Evolutionary conservation across 2,329 filamentous ascomycete species (phyloP).

Genomic region (Scedosporium apiospermum): DNA sequence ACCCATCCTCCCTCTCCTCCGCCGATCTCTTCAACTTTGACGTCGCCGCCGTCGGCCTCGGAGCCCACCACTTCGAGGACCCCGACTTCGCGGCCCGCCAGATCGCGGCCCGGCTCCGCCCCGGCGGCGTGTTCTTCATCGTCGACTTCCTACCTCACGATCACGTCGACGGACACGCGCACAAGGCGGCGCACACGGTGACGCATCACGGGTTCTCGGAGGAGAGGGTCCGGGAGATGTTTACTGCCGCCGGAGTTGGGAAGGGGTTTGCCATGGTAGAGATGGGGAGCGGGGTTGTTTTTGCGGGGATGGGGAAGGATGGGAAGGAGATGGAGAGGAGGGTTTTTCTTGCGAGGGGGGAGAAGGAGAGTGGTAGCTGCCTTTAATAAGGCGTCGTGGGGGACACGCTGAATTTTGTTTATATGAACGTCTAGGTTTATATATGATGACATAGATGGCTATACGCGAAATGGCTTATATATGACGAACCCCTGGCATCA

Average conservation of each 20-base stretch:
- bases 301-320: slow-evolving; percentile 24
- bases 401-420: too few relatives aligned
- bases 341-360: slow-evolving; percentile 22
- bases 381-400: background rate
- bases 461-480: background rate
- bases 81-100: slow-evolving; percentile 48
- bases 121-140: slow-evolving; percentile 58
- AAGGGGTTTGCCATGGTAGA: slow-evolving; percentile 47
- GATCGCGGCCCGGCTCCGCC: slow-evolving; percentile 51
- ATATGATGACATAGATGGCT: too few relatives aligned
- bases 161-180: slow-evolving; percentile 13
- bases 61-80: slow-evolving; percentile 60
- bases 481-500: background rate
- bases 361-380: slow-evolving; percentile 7
- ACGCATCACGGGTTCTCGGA: slow-evolving; percentile 57
- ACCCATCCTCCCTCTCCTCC: slow-evolving; percentile 46
- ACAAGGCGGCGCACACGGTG: slow-evolving; percentile 37
- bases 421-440: too few relatives aligned
- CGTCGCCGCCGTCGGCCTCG: slow-evolving; percentile 51
- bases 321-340: slow-evolving; percentile 28
- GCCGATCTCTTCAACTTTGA: slow-evolving; percentile 62
- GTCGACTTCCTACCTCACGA: slow-evolving; percentile 55
- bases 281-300: slow-evolving; percentile 39
- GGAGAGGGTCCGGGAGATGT: slow-evolving; percentile 49
- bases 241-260: slow-evolving; percentile 51